phyloP scores from a whole-genome alignment of 805 yeast species.

The Kluyveromyces nonfermentans region DNA sequence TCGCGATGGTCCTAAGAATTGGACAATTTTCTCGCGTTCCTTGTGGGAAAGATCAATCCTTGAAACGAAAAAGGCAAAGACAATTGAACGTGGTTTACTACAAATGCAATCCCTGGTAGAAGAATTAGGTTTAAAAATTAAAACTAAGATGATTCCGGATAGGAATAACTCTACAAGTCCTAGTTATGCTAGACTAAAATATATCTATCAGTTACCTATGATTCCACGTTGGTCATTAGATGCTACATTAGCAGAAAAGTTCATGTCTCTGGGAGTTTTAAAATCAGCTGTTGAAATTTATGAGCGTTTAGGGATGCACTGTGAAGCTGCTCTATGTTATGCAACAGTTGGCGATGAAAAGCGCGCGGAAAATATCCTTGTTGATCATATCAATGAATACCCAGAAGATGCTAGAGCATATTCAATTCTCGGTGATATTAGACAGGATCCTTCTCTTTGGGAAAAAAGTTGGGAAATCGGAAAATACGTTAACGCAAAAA shows the following conservation, averaged over 20 bases:
- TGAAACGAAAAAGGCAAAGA: conserved; percentile 72
- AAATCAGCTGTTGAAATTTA: conserved; percentile 86
- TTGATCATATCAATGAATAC: conserved; percentile 40
- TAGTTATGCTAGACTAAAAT: conserved; percentile 50
- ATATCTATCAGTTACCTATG: conserved; percentile 64
- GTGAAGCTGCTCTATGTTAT: conserved; percentile 84
- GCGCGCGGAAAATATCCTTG: conserved; percentile 54
- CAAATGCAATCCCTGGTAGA: conserved; percentile 90
- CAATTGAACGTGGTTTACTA: conserved; percentile 87
- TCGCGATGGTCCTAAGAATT: conserved; percentile 35
- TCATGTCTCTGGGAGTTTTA: conserved; percentile 74
- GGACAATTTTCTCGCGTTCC: conserved; percentile 72
- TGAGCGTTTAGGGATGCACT: conserved; percentile 62
- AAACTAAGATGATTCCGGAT: conserved; percentile 44
- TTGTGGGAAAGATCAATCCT: conserved; percentile 84
- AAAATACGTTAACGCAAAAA: conserved; percentile 74
- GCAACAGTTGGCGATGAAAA: conserved; percentile 72
- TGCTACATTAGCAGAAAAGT: conserved; percentile 71
- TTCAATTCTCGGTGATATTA: conserved; percentile 78
- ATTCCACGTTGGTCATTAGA: conserved; percentile 85
- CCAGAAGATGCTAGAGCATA: conserved; percentile 78
- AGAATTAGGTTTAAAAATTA: conserved; percentile 65
- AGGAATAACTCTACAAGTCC: conserved; percentile 27
- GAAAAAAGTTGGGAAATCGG: conserved; percentile 80
- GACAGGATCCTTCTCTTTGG: conserved; percentile 71